Percentiles rank a stretch among this genome's conserved stretches.
These are phyloP conservation scores for Nelumbo lutea DNA, from an alignment of 164 flowering plant genomes.

Conservation along the genomic window DNA sequence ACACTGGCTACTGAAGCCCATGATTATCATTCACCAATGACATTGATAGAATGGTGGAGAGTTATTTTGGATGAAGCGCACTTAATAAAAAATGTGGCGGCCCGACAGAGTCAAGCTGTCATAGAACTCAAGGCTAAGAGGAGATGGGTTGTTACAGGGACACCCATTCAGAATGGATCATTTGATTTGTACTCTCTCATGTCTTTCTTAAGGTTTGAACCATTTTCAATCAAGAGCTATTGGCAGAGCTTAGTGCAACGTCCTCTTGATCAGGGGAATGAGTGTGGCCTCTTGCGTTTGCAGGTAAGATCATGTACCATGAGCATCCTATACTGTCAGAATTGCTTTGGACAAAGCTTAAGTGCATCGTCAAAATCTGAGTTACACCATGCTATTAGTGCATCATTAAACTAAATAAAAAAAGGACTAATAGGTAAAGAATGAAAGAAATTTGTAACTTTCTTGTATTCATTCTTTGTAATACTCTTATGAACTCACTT, in stretches of 20 bases:
- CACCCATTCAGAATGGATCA: constrained; percentile 86
- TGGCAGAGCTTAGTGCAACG: constrained; percentile 74
- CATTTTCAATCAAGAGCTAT: constrained; percentile 70
- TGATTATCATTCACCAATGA: constrained; percentile 40
- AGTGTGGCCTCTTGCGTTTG: constrained; percentile 61
- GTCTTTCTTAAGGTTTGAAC: constrained; percentile 81
- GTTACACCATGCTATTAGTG: background rate
- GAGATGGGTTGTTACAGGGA: constrained; percentile 92
- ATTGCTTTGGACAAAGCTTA: background rate
- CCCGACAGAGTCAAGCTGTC: constrained; percentile 68
- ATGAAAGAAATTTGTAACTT: background rate
- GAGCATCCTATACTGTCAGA: no score
- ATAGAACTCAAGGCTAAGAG: constrained; percentile 49
- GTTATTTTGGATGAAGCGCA: constrained; percentile 94
- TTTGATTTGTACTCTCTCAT: constrained; percentile 81
- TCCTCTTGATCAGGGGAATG: constrained; percentile 57
- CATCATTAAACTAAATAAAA: background rate
- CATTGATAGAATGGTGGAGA: constrained; percentile 73
- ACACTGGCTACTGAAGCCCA: constrained; percentile 52
- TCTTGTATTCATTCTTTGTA: background rate
- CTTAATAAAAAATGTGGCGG: constrained; percentile 62
- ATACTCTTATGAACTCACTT: background rate
- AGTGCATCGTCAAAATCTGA: background rate
- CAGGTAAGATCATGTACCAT: constrained; percentile 45
- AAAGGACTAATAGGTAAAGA: no score